phyloP scores from a whole-genome alignment of 306 rosid species.

The Castanea crenata region DNA sequence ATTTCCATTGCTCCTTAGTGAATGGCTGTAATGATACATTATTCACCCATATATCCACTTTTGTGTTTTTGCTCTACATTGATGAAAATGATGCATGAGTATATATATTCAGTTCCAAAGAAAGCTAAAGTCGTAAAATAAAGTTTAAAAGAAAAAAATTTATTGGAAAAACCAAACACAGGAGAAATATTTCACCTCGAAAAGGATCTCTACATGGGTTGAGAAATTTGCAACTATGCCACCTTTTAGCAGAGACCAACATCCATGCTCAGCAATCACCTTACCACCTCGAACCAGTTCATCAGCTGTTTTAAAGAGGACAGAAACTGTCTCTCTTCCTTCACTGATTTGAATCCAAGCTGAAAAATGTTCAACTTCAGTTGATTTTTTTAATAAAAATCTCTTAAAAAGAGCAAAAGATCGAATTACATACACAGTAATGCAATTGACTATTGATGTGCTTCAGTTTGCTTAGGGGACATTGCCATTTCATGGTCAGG shows the following conservation, averaged over 20 bases:
- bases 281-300: constrained; percentile 42
- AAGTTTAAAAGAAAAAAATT: not conserved
- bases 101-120: not conserved
- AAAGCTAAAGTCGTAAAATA: not conserved
- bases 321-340: constrained; percentile 55
- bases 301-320: constrained; percentile 37
- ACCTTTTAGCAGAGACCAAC: constrained; percentile 74
- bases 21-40: constrained; percentile 66
- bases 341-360: constrained; percentile 73
- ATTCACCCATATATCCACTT: constrained; percentile 60
- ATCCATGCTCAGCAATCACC: constrained; percentile 53
- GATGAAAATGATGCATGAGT: not conserved
- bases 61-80: constrained; percentile 46
- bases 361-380: constrained; percentile 18
- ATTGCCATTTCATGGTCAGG: too few species aligned
- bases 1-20: constrained; percentile 62
- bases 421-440: too few species aligned
- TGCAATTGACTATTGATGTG: too few species aligned
- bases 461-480: too few species aligned
- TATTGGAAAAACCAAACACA: not conserved
- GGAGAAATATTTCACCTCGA: constrained; percentile 43
- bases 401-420: not conserved
- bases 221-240: constrained; percentile 66
- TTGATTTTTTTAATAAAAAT: too few species aligned
- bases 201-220: constrained; percentile 44